Evolutionary conservation across 805 yeast species (phyloP), one percentile per base, ranked within the genome.

Genomic region (Saccharomycopsis babjevae): DNA sequence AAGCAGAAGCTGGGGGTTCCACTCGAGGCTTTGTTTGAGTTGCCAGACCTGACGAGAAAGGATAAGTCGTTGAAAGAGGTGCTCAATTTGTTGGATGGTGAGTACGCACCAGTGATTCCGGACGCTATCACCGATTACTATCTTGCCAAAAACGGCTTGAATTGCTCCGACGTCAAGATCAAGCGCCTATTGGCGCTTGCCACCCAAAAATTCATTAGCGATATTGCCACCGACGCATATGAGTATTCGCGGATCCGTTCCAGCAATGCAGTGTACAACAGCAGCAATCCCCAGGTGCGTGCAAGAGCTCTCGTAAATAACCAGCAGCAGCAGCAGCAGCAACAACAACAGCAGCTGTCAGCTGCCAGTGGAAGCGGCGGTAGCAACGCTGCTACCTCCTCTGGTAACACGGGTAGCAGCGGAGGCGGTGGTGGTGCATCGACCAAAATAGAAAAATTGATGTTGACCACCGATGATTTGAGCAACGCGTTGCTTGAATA

Each of bases 91-190:
- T 86, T 94, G 93, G 96, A 90, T 66, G 97, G 91, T 62, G 64
- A 63, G 20, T 90, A 86, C 70, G 89, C 97, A 2, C 99, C 99
- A 1, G 86, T 93, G 39, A 94, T 94, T 50, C 99, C 99, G 0
- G 98, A 94, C 70, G 92, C 96, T 0, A 97, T 94, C 11, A 88
- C 97, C 0, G 97, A 93, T 69, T 94, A 91, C 71, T 94, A 93
- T 68, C 74, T 93, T 58, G 83, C 89, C 28, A 86, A 86, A 68
- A 86, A 90, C 64, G 97, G 97, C 46, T 85, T 94, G 67, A 86
- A 85, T 62, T 83, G 94, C 32, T 79, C 86, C 46, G 96, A 93
- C 70, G 75, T 83, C 15, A 80, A 91, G 61, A 83, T 88, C 61
- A 92, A 91, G 71, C 78, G 98, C 59, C 75, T 94, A 42, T 76